Evolutionary conservation across 495 filamentous ascomycete genomes (phyloP), one percentile per base, ranked within the genome.

Genomic region (Xylaria bambusicola): DNA sequence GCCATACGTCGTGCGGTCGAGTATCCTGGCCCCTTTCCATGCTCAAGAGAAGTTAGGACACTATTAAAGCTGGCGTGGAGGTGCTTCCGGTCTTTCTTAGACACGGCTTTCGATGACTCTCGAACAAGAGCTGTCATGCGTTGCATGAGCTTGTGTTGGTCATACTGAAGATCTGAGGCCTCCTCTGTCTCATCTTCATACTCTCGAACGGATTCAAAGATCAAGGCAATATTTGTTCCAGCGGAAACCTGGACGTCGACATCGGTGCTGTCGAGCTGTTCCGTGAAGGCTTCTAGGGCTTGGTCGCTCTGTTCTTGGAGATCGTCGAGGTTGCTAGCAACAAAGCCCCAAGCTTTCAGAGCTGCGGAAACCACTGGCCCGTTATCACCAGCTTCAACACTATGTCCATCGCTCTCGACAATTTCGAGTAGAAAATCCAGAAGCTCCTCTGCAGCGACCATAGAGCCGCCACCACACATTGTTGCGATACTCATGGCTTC

Each of bases 341-440:
- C 80, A 62, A 92, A 90, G 10, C 91, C 93, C 92, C 92, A 97
- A 62, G 89, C 88, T 64, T 91, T 85, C 5, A 95, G 80, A 2
- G 93, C 92, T 0, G 93, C 91, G 2, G 84, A 80, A 15, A 98
- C 93, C n/a, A 92, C 85, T 9, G 76, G 80, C 0, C 81, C 83
- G 61, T 85, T 88, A 63, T 97, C 93, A 10, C 77, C 75, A 6
- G 93, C 93, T 8, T 82, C 84, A 24, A 96, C 81, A 0, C 79
- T 82, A 38, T 86, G 77, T 1, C 94, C 94, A 61, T 98, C 93
- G 18, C 88, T 92, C 45, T 91, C 86, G 46, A 94, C 77, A 35
- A 97, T 92, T 60, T 96, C 92, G 17, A 97, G 76, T 27, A 97
- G 73, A 60, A 89, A 93, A 1, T 88, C 85, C 82, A 97, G 90